Percentiles rank a stretch among this genome's conserved stretches.
phyloP scores from a whole-genome alignment of 2,329 filamentous ascomycete genomes.

The Colletotrichum musicola region DNA sequence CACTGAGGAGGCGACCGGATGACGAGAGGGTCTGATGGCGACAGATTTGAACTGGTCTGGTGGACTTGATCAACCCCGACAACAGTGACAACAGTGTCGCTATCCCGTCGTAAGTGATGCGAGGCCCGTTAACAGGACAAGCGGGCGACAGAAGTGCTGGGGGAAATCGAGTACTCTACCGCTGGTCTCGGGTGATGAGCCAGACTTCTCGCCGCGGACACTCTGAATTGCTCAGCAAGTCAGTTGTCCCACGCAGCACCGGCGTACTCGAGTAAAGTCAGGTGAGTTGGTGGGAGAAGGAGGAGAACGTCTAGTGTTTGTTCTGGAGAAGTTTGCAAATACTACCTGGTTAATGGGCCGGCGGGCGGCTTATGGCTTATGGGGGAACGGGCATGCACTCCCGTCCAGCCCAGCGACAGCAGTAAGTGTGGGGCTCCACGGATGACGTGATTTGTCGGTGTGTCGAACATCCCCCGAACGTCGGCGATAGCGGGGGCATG shows the following conservation, averaged over 20 bases:
- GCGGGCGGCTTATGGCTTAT: constrained; percentile 37
- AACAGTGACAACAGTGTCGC: not conserved
- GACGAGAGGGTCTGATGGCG: not conserved
- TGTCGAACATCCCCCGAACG: constrained; percentile 20
- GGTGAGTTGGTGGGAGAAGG: constrained; percentile 17
- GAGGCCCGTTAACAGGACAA: not conserved
- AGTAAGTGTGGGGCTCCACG: constrained; percentile 21
- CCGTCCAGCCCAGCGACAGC: not conserved
- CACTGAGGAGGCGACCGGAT: not conserved
- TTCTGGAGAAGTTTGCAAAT: constrained; percentile 12
- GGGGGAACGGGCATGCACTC: constrained; percentile 8
- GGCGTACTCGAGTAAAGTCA: constrained; percentile 40
- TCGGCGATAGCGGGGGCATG: constrained; percentile 31
- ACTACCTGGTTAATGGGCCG: not conserved
- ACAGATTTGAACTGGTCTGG: not conserved
- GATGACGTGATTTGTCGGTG: constrained; percentile 40
- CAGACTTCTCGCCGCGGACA: constrained; percentile 42
- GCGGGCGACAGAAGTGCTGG: not conserved
- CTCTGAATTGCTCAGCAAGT: constrained; percentile 40
- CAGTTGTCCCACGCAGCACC: constrained; percentile 40
- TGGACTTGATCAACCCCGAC: too few relatives aligned
- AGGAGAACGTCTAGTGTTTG: not conserved
- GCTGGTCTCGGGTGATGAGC: constrained; percentile 40
- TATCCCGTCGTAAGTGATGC: not conserved
- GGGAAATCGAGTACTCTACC: constrained; percentile 38